Percentiles rank a stretch among this genome's conserved stretches.
Evolutionary conservation across 2,329 filamentous ascomycete genomes (phyloP).

Genomic region (Paramyrothecium roridum): DNA sequence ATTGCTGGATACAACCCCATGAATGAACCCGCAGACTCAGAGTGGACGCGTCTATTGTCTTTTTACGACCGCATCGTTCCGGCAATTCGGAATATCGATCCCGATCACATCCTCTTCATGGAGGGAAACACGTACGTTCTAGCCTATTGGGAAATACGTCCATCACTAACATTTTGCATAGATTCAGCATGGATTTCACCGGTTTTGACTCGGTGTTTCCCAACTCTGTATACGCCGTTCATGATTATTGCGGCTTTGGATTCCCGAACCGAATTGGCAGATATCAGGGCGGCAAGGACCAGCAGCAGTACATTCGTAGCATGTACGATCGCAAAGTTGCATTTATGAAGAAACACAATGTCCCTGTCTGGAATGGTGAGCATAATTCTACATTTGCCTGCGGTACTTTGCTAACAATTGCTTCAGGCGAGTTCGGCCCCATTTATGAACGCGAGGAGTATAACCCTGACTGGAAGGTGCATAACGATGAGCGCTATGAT

Average conservation of each 20-base stretch:
- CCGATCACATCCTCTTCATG: conserved; percentile 44
- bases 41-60: conserved; percentile 28
- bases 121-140: conserved; percentile 50
- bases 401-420: too few relatives aligned
- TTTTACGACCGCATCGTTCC: conserved; percentile 38
- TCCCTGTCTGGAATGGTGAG: conserved; percentile 38
- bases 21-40: conserved; percentile 24
- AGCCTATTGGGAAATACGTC: background rate
- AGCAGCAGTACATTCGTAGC: conserved; percentile 25
- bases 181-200: conserved; percentile 26
- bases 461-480: conserved; percentile 15
- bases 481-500: conserved; percentile 33
- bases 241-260: conserved; percentile 51
- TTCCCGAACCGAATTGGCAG: conserved; percentile 39
- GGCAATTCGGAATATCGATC: conserved; percentile 33
- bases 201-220: conserved; percentile 32
- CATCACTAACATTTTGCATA: conserved; percentile 34
- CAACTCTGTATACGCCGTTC: conserved; percentile 47
- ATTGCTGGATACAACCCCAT: conserved; percentile 35
- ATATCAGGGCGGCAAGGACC: conserved; percentile 31
- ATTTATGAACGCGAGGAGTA: conserved; percentile 39
- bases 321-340: conserved; percentile 36
- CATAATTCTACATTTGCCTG: too few relatives aligned
- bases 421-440: conserved; percentile 43
- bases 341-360: conserved; percentile 36